Conservation (phyloP, 2,329 filamentous ascomycete species). For the Metarhizium robertsii region DNA sequence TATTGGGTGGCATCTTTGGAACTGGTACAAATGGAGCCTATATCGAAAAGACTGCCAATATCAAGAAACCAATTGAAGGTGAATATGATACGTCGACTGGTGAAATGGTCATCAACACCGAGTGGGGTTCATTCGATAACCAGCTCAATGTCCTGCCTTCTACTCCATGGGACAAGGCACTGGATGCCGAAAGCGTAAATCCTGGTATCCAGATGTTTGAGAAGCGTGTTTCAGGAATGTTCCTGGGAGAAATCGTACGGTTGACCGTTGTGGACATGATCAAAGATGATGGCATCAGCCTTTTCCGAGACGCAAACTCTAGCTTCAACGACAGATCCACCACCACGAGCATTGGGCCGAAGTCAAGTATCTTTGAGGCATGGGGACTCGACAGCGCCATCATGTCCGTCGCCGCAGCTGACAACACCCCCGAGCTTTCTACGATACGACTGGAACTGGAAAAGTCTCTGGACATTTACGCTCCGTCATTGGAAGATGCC, state of each 20-base stretch:
- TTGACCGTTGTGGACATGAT: constrained; percentile 65
- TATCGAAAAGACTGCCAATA: constrained; percentile 78
- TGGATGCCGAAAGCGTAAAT: constrained; percentile 78
- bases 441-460: constrained; percentile 71
- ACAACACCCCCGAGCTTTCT: constrained; percentile 62
- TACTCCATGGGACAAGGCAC: constrained; percentile 69
- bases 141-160: constrained; percentile 77
- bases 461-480: constrained; percentile 64
- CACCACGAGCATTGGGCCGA: constrained; percentile 57
- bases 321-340: constrained; percentile 59
- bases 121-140: constrained; percentile 99
- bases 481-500: constrained; percentile 73
- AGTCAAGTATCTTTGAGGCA: constrained; percentile 61
- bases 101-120: constrained; percentile 95
- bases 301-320: constrained; percentile 71
- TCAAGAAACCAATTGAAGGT: constrained; percentile 66
- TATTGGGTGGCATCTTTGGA: constrained; percentile 95
- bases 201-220: constrained; percentile 98
- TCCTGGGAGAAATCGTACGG: constrained; percentile 87
- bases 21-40: constrained; percentile 97
- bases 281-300: constrained; percentile 52
- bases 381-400: constrained; percentile 92
- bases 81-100: constrained; percentile 73
- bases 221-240: constrained; percentile 97
- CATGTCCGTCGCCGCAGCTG: constrained; percentile 77